Evolutionary conservation across 2,329 filamentous ascomycete genomes (phyloP), one percentile per base, ranked within the genome.

Genomic region (Clonostachys byssicola): DNA sequence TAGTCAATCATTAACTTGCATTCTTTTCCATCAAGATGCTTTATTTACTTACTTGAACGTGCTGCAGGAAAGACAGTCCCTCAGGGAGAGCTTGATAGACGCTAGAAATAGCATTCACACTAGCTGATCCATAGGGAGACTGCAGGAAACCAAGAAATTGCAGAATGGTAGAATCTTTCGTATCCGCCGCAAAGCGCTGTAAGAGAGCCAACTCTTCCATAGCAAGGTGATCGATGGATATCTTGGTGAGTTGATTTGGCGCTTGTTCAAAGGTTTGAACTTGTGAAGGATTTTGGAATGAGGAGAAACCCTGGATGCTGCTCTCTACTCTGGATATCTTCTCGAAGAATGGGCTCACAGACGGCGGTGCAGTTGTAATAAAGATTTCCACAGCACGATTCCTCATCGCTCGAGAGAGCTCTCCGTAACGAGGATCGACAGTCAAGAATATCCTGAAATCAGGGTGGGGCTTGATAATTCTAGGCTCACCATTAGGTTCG

Each of bases 331-430:
- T 63, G 1, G 72, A 56, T 13, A 80, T 62, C 23, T 60, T 67
- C n/a, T 60, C 59, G n/a, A 67, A 58, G 56, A 65, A 68, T 4
- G 55, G 45, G 3, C 63, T 59, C 2, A 55, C 51, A 12, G 40
- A 51, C 2, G 69, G 64, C 2, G 67, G 66, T 5, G 69, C 60
- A 7, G 65, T 64, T 52, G 83, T 75, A 42, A 99, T 73, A 58
- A 85, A 94, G 10, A 99, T 86, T 66, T 99, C 95, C 23, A 96
- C 78, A 43, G 91, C 91, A 63, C 94, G 83, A 66, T 99, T 99
- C 48, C 95, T 80, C 94, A 99, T 99, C 1, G 94, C 94, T 52
- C 94, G 81, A 5, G 94, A 99, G 9, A 99, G 75, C 64, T 99
- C 94, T 16, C 94, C 95, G 63, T 96, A 89, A 44, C 86, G 83